A percentile compares a stretch with the other conserved stretches of the same genome.
Evolutionary conservation across 176 grass and related monocot genomes (phyloP).

Genomic region (Aegilops umbellulata): DNA sequence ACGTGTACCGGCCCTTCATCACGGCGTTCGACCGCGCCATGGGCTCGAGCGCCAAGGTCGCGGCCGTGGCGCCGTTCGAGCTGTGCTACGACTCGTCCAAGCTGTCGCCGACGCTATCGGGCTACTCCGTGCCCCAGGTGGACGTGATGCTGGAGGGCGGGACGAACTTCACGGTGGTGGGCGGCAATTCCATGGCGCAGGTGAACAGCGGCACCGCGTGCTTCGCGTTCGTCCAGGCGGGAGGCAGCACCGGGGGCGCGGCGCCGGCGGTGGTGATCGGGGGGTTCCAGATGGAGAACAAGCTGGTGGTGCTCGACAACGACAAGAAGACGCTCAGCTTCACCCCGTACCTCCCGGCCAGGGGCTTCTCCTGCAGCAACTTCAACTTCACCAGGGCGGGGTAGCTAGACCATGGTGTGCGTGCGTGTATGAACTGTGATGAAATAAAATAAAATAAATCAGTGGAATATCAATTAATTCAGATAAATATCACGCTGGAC

Average conservation of each 20-base stretch:
- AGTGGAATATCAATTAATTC: neutral
- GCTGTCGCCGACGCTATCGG: constrained; percentile 35
- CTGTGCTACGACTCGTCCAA: constrained; percentile 48
- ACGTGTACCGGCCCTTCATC: constrained; percentile 47
- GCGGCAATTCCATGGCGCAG: constrained; percentile 48
- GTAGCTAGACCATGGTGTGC: neutral
- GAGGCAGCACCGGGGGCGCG: neutral
- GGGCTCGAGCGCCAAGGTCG: neutral
- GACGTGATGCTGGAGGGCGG: constrained; percentile 42
- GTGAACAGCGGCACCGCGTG: constrained; percentile 41
- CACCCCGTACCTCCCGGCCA: constrained; percentile 7
- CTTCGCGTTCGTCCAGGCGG: constrained; percentile 34
- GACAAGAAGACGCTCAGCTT: constrained; percentile 36
- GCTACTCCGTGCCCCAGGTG: constrained; percentile 52
- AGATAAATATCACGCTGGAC: no score
- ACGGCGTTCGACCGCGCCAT: constrained; percentile 27
- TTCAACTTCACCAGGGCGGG: constrained; percentile 45
- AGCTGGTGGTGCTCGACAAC: constrained; percentile 51
- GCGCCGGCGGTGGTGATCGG: constrained; percentile 40
- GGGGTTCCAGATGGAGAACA: constrained; percentile 70
- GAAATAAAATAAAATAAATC: neutral
- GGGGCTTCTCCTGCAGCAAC: constrained; percentile 41
- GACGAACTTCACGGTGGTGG: constrained; percentile 44
- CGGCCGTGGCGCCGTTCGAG: constrained; percentile 39
- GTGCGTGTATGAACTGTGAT: neutral